Conservation (phyloP, 768 basidiomycete species). For the Lentinula aciculospora region DNA sequence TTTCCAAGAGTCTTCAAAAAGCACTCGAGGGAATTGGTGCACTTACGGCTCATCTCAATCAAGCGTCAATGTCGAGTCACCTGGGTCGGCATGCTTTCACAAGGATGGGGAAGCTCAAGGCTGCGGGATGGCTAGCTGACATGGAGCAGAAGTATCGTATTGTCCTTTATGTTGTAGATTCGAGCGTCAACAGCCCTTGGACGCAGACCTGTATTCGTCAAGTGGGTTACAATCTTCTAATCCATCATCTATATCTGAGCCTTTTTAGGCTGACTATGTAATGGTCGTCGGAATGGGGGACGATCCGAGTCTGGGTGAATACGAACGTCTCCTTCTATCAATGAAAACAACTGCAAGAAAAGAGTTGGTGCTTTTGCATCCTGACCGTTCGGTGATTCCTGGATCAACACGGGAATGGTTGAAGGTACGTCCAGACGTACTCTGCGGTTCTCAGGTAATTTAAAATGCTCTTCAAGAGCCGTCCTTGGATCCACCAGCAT, state of each 20-base stretch:
- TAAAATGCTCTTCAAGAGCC: slow-evolving; percentile 48
- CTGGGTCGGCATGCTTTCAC: slow-evolving; percentile 95
- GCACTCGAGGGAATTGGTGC: slow-evolving; percentile 94
- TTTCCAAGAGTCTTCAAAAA: slow-evolving; percentile 81
- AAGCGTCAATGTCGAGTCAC: slow-evolving; percentile 86
- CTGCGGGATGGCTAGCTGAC: slow-evolving; percentile 91
- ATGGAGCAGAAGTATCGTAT: slow-evolving; percentile 91
- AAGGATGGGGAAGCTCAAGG: slow-evolving; percentile 95
- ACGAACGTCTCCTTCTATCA: slow-evolving; percentile 86
- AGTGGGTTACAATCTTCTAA: slow-evolving; percentile 29
- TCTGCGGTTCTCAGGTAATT: background rate
- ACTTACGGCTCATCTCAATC: slow-evolving; percentile 87
- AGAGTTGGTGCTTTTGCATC: slow-evolving; percentile 90
- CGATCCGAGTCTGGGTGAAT: slow-evolving; percentile 87
- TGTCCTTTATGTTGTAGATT: slow-evolving; percentile 95
- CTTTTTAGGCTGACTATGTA: slow-evolving; percentile 76
- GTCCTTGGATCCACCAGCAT: slow-evolving; percentile 95
- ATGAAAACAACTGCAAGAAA: slow-evolving; percentile 99
- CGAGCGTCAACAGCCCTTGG: slow-evolving; percentile 93
- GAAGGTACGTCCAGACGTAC: slow-evolving; percentile 45
- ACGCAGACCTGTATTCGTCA: slow-evolving; percentile 97
- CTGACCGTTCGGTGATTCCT: slow-evolving; percentile 81
- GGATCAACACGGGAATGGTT: slow-evolving; percentile 96
- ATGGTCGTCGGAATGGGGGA: slow-evolving; percentile 94
- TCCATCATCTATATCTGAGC: background rate